Base-by-base conservation (phyloP, 768 basidiomycete species). In the Mycena crocata region DNA sequence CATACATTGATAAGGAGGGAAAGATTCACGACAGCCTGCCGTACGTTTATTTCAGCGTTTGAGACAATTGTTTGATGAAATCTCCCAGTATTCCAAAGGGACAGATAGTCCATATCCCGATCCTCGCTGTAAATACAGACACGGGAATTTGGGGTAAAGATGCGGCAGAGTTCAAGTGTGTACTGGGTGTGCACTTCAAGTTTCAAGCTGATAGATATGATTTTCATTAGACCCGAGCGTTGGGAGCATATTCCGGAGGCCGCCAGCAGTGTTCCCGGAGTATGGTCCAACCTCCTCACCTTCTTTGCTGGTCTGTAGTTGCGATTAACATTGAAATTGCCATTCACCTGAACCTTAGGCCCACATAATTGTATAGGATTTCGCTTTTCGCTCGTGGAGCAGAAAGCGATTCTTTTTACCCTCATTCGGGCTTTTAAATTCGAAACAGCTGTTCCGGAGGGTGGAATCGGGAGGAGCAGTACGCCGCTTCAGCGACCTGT, bases 111-210 rank as follows among this genome's bases (percentile, higher is more conserved):
- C 64, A 81, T 5, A 76, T 91, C 15, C 88, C 88, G 0, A 86
- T 91, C 42, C 61, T 84, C 5, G 77, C 78, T 5, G 62, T 91
- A 30, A 89, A 93, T 69, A 78, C 84, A 8, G 80, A 82, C 12
- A 80, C 81, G 64, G 77, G 73, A 9, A 73, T 91, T 0, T 92
- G 90, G 90, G 90, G 91, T 12, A 79, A 84, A 17, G 90, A 92
- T 72, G 85, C 88, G 0, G 54, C 66, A n/a, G 85, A 88, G 49
- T 92, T 91, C 82, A 87, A 76, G 89, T 88, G 61, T 57, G 82
- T 61, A 31, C 21, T 14, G 37, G 19, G 26, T 14, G 45, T 10
- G 24, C 46, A n/a, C 2, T 46, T 23, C 26, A 30, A 7, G 1
- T 23, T 17, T 2, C 30, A 14, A 42, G 23, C 32, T 52, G 30